Conservation (phyloP, 371 early-diverging fungal species). For the Apophysomyces trapeziformis region DNA sequence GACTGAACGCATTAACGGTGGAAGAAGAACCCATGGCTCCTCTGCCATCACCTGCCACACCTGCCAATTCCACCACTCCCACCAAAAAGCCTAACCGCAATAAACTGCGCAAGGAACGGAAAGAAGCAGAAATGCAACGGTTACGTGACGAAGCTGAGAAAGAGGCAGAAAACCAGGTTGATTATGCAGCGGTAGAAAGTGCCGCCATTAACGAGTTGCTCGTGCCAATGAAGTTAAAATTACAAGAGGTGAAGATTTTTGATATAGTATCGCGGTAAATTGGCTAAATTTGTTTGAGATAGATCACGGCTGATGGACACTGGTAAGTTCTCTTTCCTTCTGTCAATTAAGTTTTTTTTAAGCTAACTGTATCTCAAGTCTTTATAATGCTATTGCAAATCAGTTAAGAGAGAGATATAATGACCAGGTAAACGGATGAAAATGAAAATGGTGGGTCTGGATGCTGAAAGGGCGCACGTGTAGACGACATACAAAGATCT, state of each 20-base stretch:
- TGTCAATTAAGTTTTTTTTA: constrained; percentile 1
- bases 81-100: constrained; percentile 70
- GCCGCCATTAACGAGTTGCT: constrained; percentile 67
- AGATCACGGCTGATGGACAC: constrained; percentile 85
- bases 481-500: constrained; percentile 58
- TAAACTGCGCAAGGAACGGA: constrained; percentile 70
- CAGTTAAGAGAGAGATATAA: constrained; percentile 68
- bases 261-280: constrained; percentile 6
- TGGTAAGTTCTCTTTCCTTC: constrained; percentile 53
- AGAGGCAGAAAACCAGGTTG: constrained; percentile 78
- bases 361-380: constrained; percentile 37
- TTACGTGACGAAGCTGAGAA: constrained; percentile 77
- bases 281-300: constrained; percentile 2
- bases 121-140: constrained; percentile 76
- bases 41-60: constrained; percentile 8
- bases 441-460: background rate
- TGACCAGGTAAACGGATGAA: constrained; percentile 31
- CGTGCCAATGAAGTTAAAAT: constrained; percentile 44
- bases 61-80: constrained; percentile 9
- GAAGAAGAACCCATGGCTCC: constrained; percentile 36
- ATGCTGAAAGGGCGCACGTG: background rate
- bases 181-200: constrained; percentile 76
- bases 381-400: constrained; percentile 88
- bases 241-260: constrained; percentile 40
- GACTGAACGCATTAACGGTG: constrained; percentile 37